These are phyloP conservation scores for Melampsora abietis-canadensis DNA, from an alignment of 1,284 basidiomycete species.

Conservation along the genomic window DNA sequence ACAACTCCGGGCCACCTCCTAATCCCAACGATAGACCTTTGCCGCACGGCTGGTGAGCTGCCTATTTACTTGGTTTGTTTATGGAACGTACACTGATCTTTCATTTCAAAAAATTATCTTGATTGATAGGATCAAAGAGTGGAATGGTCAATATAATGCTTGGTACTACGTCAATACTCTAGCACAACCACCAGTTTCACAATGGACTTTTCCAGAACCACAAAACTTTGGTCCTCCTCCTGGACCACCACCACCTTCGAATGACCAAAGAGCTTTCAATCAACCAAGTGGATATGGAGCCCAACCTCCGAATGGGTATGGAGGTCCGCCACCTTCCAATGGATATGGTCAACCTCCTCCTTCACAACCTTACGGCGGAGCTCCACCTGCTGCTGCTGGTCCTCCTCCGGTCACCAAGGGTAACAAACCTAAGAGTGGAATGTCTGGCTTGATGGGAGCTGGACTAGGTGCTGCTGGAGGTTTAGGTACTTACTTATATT, in stretches of 20 bases:
- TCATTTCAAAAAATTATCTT: background rate
- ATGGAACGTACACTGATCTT: background rate
- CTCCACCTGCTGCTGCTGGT: background rate
- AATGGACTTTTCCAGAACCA: conserved; percentile 50
- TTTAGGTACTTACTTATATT: conserved; percentile 8
- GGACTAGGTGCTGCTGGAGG: conserved; percentile 23
- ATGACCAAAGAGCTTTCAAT: conserved; percentile 1
- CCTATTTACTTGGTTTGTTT: background rate
- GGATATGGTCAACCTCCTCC: background rate
- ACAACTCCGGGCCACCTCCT: background rate
- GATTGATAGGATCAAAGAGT: conserved; percentile 50
- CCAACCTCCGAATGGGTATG: too few species aligned
- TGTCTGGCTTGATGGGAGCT: conserved; percentile 15
- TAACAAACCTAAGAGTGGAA: conserved; percentile 11
- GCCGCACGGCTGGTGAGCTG: conserved; percentile 24
- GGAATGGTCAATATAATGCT: conserved; percentile 49
- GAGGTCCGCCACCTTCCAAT: too few species aligned
- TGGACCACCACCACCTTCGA: conserved; percentile 4
- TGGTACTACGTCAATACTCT: conserved; percentile 52
- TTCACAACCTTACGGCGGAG: background rate
- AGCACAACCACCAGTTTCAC: conserved; percentile 50
- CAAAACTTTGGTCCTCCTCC: conserved; percentile 7
- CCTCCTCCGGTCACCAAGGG: background rate
- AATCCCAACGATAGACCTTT: conserved; percentile 3
- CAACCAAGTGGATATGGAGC: background rate